Evolutionary conservation across 1,139 yeast genomes (phyloP).

Genomic region (Tardiomyces depauwii): DNA sequence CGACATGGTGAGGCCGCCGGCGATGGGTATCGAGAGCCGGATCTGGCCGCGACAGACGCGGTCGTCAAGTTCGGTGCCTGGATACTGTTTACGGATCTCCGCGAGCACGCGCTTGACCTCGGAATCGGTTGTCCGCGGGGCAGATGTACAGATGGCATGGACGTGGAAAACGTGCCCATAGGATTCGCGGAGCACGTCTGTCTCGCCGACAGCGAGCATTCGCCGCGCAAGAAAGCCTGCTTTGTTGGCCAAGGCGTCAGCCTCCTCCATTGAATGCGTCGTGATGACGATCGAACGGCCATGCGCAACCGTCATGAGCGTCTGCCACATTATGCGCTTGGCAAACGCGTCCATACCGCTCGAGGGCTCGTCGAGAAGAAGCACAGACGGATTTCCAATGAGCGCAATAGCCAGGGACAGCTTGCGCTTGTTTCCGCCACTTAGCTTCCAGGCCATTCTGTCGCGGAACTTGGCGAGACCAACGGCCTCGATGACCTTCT

Average conservation of each 20-base stretch:
- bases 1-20: slow-evolving; percentile 7
- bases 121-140: slow-evolving; percentile 17
- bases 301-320: slow-evolving; percentile 21
- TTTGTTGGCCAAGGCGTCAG: slow-evolving; percentile 27
- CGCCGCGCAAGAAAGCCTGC: slow-evolving; percentile 25
- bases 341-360: slow-evolving; percentile 73
- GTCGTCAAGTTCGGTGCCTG: slow-evolving; percentile 20
- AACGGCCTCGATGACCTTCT: slow-evolving; percentile 35
- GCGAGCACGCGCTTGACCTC: slow-evolving; percentile 16
- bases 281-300: slow-evolving; percentile 26
- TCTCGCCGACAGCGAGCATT: slow-evolving; percentile 25
- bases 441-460: slow-evolving; percentile 35
- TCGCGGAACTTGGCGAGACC: slow-evolving; percentile 22
- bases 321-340: slow-evolving; percentile 30
- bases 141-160: slow-evolving; percentile 20
- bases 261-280: slow-evolving; percentile 31
- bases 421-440: slow-evolving; percentile 99
- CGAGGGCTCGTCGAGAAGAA: slow-evolving; percentile 92
- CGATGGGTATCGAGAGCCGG: slow-evolving; percentile 18
- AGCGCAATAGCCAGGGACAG: slow-evolving; percentile 94
- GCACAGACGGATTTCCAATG: slow-evolving; percentile 82
- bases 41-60: slow-evolving; percentile 25
- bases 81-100: slow-evolving; percentile 12
- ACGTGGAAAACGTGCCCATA: slow-evolving; percentile 23
- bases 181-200: slow-evolving; percentile 17